A percentile compares a stretch with the other conserved stretches of the same genome.
phyloP scores from a whole-genome alignment of 148 eudicot genomes.

The Dysphania ambrosioides region DNA sequence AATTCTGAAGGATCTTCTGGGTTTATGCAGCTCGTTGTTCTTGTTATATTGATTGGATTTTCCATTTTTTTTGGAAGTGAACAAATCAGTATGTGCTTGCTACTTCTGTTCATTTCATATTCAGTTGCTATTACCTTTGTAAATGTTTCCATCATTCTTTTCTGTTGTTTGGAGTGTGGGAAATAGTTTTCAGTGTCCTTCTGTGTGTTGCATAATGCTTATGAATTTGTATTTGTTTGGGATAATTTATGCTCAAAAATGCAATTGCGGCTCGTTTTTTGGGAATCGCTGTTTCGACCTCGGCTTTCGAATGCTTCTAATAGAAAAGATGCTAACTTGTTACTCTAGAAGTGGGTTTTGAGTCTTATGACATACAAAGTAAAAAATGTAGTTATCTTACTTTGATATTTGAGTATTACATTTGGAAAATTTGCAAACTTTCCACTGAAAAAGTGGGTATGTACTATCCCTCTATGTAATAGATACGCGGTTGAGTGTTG shows the following conservation, averaged over 20 bases:
- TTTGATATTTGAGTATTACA: background rate
- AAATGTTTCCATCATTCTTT: background rate
- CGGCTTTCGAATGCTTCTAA: background rate
- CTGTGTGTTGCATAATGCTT: background rate
- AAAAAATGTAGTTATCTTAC: background rate
- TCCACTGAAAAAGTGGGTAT: background rate
- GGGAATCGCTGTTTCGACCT: background rate
- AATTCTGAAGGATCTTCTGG: background rate
- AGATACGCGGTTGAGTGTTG: constrained; percentile 19
- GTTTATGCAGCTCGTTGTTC: background rate
- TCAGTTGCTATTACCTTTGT: background rate
- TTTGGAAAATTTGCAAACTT: background rate
- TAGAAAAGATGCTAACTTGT: background rate
- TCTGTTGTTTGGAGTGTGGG: background rate
- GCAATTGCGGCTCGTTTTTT: background rate
- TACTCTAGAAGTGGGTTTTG: background rate
- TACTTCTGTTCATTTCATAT: background rate
- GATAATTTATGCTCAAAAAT: background rate
- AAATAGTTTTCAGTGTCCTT: too few species aligned
- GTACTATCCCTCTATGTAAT: background rate
- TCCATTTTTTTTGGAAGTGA: background rate
- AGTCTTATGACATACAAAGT: background rate
- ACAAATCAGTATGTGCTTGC: background rate
- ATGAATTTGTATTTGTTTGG: background rate
- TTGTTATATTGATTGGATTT: background rate